These are phyloP conservation scores for Sporothrix brasiliensis DNA, from an alignment of 2,329 filamentous ascomycete species.

Conservation along the genomic window DNA sequence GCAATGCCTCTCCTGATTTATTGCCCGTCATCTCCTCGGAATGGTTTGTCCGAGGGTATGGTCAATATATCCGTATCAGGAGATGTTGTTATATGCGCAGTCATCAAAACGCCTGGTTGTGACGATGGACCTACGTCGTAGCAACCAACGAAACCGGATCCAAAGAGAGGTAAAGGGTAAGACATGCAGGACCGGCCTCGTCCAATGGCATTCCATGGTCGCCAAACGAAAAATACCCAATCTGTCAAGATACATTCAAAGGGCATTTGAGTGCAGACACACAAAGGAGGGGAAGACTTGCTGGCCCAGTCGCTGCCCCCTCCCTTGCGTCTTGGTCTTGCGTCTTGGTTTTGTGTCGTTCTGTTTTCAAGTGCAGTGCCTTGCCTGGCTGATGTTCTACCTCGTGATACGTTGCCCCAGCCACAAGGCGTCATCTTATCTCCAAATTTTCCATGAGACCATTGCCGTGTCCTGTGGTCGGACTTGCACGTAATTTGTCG, in stretches of 20 bases:
- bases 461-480: neutral
- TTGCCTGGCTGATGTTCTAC: neutral
- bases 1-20: too few species aligned
- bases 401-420: neutral
- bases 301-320: neutral
- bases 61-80: too few species aligned
- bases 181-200: neutral
- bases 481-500: neutral
- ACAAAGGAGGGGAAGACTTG: neutral
- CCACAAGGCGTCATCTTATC: too few species aligned
- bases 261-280: neutral
- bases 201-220: neutral
- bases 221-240: neutral
- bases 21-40: too few species aligned
- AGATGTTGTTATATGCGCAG: too few species aligned
- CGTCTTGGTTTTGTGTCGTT: neutral
- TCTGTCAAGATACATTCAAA: neutral
- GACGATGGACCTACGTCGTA: too few species aligned
- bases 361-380: neutral
- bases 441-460: neutral
- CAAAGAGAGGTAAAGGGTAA: neutral
- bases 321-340: conserved; percentile 17
- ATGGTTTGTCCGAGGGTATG: too few species aligned
- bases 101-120: too few species aligned
- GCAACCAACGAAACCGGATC: too few species aligned